These are phyloP conservation scores for Paecilomyces formosus DNA, from an alignment of 2,329 filamentous ascomycete species.

Conservation along the genomic window DNA sequence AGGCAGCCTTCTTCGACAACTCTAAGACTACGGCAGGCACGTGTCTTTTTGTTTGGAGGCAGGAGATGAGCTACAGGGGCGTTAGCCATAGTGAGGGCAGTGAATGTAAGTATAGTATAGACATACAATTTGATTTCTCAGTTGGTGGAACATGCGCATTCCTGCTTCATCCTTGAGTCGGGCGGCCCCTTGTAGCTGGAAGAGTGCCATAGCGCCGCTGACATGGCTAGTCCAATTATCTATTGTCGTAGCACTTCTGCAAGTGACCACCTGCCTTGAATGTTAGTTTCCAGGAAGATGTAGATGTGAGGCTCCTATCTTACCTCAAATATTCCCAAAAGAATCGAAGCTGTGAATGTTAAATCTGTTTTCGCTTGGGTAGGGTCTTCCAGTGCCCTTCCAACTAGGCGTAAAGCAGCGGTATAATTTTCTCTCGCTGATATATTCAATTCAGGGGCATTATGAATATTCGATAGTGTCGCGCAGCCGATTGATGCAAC, in stretches of 20 bases:
- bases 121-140: slow-evolving; percentile 51
- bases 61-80: slow-evolving; percentile 24
- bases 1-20: slow-evolving; percentile 21
- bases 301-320: slow-evolving; percentile 6
- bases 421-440: slow-evolving; percentile 49
- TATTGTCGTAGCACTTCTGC: slow-evolving; percentile 39
- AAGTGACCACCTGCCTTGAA: slow-evolving; percentile 26
- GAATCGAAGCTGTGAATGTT: slow-evolving; percentile 47
- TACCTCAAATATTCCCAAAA: slow-evolving; percentile 58
- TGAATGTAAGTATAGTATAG: neutral
- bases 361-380: slow-evolving; percentile 31
- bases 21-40: slow-evolving; percentile 26
- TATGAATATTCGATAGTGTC: slow-evolving; percentile 48
- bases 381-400: slow-evolving; percentile 22
- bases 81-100: slow-evolving; percentile 2
- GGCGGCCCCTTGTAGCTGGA: slow-evolving; percentile 37
- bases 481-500: slow-evolving; percentile 54
- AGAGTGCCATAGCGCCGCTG: slow-evolving; percentile 52
- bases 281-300: slow-evolving; percentile 3
- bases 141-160: slow-evolving; percentile 47
- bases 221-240: slow-evolving; percentile 52
- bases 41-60: slow-evolving; percentile 22
- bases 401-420: slow-evolving; percentile 42
- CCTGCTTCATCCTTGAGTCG: slow-evolving; percentile 37
- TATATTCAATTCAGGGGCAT: slow-evolving; percentile 39